These are phyloP conservation scores for Fusarium sp. DNA, from an alignment of 2,329 filamentous ascomycete genomes.

Conservation along the genomic window DNA sequence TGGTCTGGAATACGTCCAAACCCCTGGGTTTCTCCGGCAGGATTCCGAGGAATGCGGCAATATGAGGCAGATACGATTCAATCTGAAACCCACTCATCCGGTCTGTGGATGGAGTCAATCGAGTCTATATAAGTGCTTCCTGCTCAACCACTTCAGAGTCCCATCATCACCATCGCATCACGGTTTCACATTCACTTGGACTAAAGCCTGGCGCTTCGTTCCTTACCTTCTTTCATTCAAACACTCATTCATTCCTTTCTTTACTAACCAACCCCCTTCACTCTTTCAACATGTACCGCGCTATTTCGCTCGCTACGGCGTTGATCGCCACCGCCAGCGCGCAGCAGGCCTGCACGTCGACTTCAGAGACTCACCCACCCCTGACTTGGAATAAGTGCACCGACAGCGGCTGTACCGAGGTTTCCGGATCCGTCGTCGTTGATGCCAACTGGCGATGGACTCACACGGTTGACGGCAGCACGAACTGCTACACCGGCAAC, in stretches of 20 bases:
- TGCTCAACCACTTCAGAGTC: not conserved
- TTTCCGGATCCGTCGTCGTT: constrained; percentile 66
- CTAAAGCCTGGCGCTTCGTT: constrained; percentile 36
- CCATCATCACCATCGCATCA: constrained; percentile 18
- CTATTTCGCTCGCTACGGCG: constrained; percentile 45
- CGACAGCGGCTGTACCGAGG: constrained; percentile 64
- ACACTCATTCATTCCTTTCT: constrained; percentile 11
- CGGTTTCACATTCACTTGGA: constrained; percentile 19
- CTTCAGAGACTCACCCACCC: constrained; percentile 66
- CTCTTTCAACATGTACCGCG: constrained; percentile 45
- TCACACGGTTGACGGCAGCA: constrained; percentile 62
- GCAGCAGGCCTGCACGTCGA: constrained; percentile 66
- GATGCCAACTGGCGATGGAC: constrained; percentile 76
- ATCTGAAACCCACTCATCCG: constrained; percentile 4
- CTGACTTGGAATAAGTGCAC: constrained; percentile 69
- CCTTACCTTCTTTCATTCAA: constrained; percentile 18
- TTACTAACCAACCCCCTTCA: not conserved
- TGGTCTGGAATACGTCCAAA: not conserved
- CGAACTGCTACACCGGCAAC: constrained; percentile 72
- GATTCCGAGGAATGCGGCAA: not conserved
- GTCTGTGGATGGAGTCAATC: not conserved
- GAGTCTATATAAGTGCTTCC: constrained; percentile 13
- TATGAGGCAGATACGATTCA: constrained; percentile 6
- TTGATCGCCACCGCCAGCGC: constrained; percentile 52
- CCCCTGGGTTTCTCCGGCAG: not conserved